Base-by-base conservation (phyloP, 106 monocot species). In the Dioscorea alata region DNA sequence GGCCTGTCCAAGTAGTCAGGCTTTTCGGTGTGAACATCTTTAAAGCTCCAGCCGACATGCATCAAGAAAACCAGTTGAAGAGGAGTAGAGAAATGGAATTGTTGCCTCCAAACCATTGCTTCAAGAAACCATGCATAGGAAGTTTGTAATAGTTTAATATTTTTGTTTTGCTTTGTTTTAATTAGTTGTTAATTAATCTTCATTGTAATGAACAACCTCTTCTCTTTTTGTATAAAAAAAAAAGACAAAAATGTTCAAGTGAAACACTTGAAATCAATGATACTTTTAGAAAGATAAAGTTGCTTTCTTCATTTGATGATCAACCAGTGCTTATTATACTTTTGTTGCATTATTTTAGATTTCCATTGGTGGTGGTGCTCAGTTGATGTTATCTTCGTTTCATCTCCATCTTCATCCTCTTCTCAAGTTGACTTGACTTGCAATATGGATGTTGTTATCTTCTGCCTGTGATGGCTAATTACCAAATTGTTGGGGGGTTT, bases 21-120 rank as follows among this genome's bases (percentile, higher is more conserved):
- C 69, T 87, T 23, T 87, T 87, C 19, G 86, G 83, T 2, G 86
- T 87, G 17, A 63, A 82, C 28, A 87, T 87, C 25, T 12, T 48
- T 6, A 61, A 50, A n/a, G 23, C 48, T 34, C 35, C 64, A 6
- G 60, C 4, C 13, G 18, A 24, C 31, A 22, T 59, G 16, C 20
- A 31, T 15, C 23, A 14, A 50, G 12, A 34, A 35, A 13, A 28
- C 23, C 18, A 54, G 66, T 28, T 42, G 42, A 66, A 74, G 74
- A 66, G 74, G 35, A 28, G 23, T 3, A 59, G 74, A 50, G 74
- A 49, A 23, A 35, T 58, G 57, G 57, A 74, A 22, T 66, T 66
- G 23, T 23, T 48, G 17, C 57, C 65, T 33, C 34, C 52, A 32
- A n/a, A 21, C 6, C 34, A 66, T 16, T 52, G 15, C 34, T 14